Base-by-base conservation (phyloP, 768 basidiomycete genomes). In the Leccinum incarnatum region DNA sequence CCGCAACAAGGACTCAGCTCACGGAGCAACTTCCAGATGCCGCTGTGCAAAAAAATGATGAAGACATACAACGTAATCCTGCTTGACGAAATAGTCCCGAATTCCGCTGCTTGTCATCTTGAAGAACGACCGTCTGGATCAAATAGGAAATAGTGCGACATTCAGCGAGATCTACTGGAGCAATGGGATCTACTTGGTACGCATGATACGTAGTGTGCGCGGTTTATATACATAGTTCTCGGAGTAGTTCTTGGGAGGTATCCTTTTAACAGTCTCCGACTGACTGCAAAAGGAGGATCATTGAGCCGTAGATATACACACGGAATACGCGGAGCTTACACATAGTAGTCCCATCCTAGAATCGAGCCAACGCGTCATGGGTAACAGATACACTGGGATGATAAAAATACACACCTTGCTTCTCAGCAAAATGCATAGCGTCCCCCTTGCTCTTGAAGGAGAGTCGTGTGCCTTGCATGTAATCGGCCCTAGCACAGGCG, bases 401-500 rank as follows among this genome's bases (percentile, higher is more conserved):
- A 14, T 42, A 57, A 62, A 21, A 12, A 23, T 19, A 60, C 77
- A 48, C 65, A 87, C 94, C 96, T 81, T 98, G 96, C 77, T 95
- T 97, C 81, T 97, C 95, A 23, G 94, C 91, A 70, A 98, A 98
- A 68, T 93, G 91, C 54, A 96, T 80, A 34, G 96, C 96, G 67
- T 93, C 93, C 70, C 93, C 92, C 75, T 90, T 91, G 55, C 85
- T 86, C 67, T 81, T 81, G 83, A 98, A 98, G 40, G 84, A 81
- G 61, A 96, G 55, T 4, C 88, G 85, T 4, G 91, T 91, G 19
- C 90, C 93, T 72, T 98, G 95, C 88, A 96, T 90, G 74, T 97
- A 98, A 74, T 98, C 95, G 57, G 93, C 95, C 62, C 93, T 93
- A 50, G 60, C 17, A 19, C 46, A 32, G 23, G 34, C 2, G 29